Base-by-base conservation (phyloP, 1,284 basidiomycete species). In the Veloboletus limbatus region DNA sequence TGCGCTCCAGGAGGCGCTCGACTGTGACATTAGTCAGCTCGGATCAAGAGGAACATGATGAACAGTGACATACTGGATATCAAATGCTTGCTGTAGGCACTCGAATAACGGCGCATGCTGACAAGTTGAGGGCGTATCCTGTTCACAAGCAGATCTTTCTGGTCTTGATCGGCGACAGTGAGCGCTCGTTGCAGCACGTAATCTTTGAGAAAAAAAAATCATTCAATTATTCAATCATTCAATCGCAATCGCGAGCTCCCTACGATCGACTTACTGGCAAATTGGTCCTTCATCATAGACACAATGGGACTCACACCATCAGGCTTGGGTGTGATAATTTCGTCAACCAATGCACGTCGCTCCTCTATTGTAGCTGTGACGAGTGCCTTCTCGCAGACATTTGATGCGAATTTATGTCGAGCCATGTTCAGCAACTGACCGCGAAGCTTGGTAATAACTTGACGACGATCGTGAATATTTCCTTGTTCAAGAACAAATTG, bases 341-440 rank as follows among this genome's bases (percentile, higher is more conserved):
- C 92, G 18, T 90, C 81, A 47, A 97, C 81, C 49, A 97, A 72
- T 26, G 71, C 65, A 17, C 76, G 77, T 44, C 88, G 81, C 50
- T 78, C 84, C 17, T 83, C 79, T 0, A 74, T 43, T 45, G 81
- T 77, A 1, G 88, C 80, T 18, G 76, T 83, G 18, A 85, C 66
- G 36, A 97, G 76, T 2, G 93, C 92, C 67, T 94, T 93, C 71
- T 99, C 97, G 63, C 92, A 89, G 16, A 99, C 97, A 60, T 99
- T 99, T 6, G 91, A 95, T 1, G 96, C 94, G 61, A 96, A 98
- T 68, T 98, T 98, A 72, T 97, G 95, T 38, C 85, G 80, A 2
- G 89, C 79, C 76, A 94, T 81, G 51, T 76, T 72, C 26, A 94
- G 67, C 62, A 99, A 79, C 57, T 88, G 82, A 2, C 92, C 89